phyloP scores from a whole-genome alignment of 208 protist genomes.

The Wallacemonas sp. region DNA sequence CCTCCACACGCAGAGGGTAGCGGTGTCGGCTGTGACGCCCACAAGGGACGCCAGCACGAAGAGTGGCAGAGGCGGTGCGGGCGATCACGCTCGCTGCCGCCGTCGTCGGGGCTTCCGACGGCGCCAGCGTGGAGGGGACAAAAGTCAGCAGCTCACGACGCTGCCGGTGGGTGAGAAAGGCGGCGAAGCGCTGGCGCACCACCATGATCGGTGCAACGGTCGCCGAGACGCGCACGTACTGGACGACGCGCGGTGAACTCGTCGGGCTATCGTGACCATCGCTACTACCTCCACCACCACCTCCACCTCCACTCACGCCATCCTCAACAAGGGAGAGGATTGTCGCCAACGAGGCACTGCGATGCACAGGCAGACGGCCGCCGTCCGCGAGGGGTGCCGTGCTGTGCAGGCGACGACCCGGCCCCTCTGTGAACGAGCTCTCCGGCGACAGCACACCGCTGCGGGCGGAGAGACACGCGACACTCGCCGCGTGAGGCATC shows the following conservation, averaged over 20 bases:
- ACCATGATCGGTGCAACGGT: neutral
- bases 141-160: neutral
- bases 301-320: neutral
- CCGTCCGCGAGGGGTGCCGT: too few species aligned
- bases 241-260: conserved; percentile 1
- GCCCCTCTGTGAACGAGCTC: too few species aligned
- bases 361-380: neutral
- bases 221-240: conserved; percentile 14
- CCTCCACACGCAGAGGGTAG: conserved; percentile 2
- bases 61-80: too few species aligned
- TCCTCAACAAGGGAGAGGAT: conserved; percentile 8
- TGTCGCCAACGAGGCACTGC: conserved; percentile 13
- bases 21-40: neutral
- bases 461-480: too few species aligned
- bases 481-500: conserved; percentile 9
- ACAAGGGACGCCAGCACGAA: too few species aligned
- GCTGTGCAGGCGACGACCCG: too few species aligned
- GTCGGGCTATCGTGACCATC: neutral
- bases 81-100: too few species aligned
- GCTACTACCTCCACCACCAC: neutral
- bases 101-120: neutral
- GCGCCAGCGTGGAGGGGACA: neutral
- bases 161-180: conserved; percentile 1
- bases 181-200: neutral
- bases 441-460: too few species aligned